Conservation (phyloP, 179 eudicot genomes). For the Monotropa hypopitys region DNA sequence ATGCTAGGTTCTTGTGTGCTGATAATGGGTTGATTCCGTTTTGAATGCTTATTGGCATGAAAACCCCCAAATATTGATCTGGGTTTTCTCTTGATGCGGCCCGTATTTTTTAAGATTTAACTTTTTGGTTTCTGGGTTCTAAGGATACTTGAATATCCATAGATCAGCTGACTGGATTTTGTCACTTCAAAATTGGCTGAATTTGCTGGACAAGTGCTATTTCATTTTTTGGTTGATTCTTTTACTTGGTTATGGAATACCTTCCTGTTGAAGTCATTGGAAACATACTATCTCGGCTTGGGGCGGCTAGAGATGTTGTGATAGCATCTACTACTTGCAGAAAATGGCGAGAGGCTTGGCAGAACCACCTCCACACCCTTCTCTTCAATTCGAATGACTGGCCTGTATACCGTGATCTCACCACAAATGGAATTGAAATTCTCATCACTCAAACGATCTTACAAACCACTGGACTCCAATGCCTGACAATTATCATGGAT, state of each 20-base stretch:
- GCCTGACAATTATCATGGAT: constrained; percentile 61
- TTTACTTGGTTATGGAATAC: constrained; percentile 39
- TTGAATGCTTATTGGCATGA: neutral
- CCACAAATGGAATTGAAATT: constrained; percentile 51
- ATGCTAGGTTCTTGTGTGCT: neutral
- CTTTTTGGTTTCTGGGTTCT: neutral
- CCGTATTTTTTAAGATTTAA: neutral
- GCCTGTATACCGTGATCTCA: constrained; percentile 49
- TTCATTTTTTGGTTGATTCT: neutral
- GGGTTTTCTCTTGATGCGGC: neutral
- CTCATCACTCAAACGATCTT: constrained; percentile 77
- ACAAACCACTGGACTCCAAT: constrained; percentile 70
- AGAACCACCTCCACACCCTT: constrained; percentile 61
- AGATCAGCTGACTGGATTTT: neutral
- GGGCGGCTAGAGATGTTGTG: constrained; percentile 75
- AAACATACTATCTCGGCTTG: constrained; percentile 66
- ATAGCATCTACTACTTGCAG: constrained; percentile 71
- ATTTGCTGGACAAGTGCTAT: neutral
- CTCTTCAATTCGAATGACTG: constrained; percentile 65
- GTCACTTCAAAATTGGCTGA: neutral
- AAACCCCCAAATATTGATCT: neutral
- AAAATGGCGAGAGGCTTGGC: constrained; percentile 85
- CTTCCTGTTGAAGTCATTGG: constrained; percentile 93
- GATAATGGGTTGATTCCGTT: neutral
- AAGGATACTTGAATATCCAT: neutral